Percentiles rank a stretch among this genome's conserved stretches.
phyloP scores from a whole-genome alignment of 179 eudicot genomes.

The Silene noctiflora region DNA sequence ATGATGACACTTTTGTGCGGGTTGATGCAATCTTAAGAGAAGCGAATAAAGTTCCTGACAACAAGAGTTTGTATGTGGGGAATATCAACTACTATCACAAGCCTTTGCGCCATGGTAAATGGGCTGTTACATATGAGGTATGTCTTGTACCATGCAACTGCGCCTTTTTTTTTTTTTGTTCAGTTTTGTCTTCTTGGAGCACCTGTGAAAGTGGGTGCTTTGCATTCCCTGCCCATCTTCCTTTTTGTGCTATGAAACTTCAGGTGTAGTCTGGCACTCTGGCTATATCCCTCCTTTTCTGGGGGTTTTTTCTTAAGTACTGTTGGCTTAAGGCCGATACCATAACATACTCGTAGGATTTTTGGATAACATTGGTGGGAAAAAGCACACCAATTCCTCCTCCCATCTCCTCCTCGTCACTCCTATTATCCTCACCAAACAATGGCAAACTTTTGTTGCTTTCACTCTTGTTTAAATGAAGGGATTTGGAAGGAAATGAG shows the following conservation, averaged over 20 bases:
- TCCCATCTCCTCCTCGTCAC: no score
- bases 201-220: not conserved
- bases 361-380: no score
- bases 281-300: not conserved
- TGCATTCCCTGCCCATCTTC: not conserved
- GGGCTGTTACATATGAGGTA: constrained; percentile 92
- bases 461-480: no score
- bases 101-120: constrained; percentile 83
- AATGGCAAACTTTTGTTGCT: no score
- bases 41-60: constrained; percentile 49
- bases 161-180: not conserved
- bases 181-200: not conserved
- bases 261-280: not conserved
- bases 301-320: no score
- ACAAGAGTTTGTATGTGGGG: constrained; percentile 73
- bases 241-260: not conserved
- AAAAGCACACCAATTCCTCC: no score
- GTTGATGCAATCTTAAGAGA: constrained; percentile 64
- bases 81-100: constrained; percentile 85
- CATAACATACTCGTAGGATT: no score
- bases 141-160: constrained; percentile 7
- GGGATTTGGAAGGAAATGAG: no score
- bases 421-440: no score
- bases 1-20: constrained; percentile 86
- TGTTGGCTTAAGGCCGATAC: not conserved